These are phyloP conservation scores for Geosiphon pyriformis DNA, from an alignment of 192 early-diverging fungal genomes.

Conservation along the genomic window DNA sequence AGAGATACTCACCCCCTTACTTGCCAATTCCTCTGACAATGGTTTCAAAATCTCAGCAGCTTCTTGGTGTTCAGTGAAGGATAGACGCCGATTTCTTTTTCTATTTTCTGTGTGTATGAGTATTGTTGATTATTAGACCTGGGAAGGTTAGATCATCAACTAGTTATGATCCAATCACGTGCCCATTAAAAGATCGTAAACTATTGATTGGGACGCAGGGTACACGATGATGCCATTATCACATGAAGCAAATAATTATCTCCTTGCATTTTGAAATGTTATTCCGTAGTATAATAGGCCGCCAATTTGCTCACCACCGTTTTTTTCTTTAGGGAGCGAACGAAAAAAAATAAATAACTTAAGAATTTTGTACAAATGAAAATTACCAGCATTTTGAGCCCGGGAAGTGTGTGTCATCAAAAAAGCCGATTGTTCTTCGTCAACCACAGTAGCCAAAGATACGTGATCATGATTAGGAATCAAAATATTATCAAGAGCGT, in stretches of 20 bases:
- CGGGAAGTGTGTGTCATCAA: conserved; percentile 4
- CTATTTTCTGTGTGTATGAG: not conserved
- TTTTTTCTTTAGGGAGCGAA: too few relatives aligned
- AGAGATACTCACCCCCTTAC: conserved; percentile 3
- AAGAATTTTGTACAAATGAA: not conserved
- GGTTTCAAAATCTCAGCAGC: conserved; percentile 10
- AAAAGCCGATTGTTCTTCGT: conserved; percentile 16
- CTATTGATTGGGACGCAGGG: too few relatives aligned
- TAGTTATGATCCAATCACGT: too few relatives aligned
- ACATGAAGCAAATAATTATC: too few relatives aligned
- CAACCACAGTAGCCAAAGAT: conserved; percentile 1
- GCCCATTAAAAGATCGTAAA: too few relatives aligned
- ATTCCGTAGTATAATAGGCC: too few relatives aligned
- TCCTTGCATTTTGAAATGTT: too few relatives aligned
- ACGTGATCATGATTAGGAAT: conserved; percentile 10
- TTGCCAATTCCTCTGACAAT: conserved; percentile 9
- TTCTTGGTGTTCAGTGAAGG: conserved; percentile 5
- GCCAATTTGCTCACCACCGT: too few relatives aligned
- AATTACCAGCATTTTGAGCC: conserved; percentile 15
- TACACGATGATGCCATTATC: too few relatives aligned
- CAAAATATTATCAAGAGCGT: conserved; percentile 13
- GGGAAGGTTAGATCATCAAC: too few relatives aligned
- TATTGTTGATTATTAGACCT: too few relatives aligned
- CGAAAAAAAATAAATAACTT: not conserved
- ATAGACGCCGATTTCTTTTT: conserved; percentile 4